phyloP scores from a whole-genome alignment of 164 flowering plant species.

The Chimonanthus salicifolius region DNA sequence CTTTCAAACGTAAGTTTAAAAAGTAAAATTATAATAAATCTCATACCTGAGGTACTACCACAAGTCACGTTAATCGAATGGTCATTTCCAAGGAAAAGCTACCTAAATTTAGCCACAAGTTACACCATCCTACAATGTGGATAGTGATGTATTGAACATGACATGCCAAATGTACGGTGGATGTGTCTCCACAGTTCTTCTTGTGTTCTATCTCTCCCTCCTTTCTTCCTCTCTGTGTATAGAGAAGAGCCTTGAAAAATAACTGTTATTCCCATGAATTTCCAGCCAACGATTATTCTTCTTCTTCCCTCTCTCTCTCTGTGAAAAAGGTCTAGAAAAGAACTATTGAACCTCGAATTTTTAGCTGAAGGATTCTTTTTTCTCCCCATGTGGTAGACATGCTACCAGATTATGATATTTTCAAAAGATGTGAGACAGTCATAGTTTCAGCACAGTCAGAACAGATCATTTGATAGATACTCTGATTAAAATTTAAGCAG shows the following conservation, averaged over 20 bases:
- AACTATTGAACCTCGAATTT: neutral
- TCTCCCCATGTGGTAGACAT: neutral
- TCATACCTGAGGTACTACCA: too few relatives aligned
- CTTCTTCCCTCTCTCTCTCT: neutral
- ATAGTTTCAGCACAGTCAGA: neutral
- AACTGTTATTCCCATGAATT: neutral
- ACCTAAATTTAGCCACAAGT: neutral
- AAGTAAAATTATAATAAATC: too few relatives aligned
- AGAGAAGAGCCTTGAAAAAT: neutral
- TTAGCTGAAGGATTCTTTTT: neutral
- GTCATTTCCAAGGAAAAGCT: neutral
- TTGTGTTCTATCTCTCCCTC: neutral
- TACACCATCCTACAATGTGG: neutral
- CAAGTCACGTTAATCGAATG: neutral
- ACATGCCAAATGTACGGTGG: neutral
- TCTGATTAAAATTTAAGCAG: neutral
- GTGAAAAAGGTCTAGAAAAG: too few relatives aligned
- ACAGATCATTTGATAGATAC: neutral
- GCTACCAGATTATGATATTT: neutral
- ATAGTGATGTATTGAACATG: too few relatives aligned
- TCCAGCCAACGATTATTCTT: neutral
- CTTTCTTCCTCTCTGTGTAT: neutral
- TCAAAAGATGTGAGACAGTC: neutral
- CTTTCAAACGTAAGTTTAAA: neutral
- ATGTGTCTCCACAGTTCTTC: neutral